Evolutionary conservation across 257 asterid genomes (phyloP), one percentile per base, ranked within the genome.

Genomic region (Nyctanthes arbortristis): DNA sequence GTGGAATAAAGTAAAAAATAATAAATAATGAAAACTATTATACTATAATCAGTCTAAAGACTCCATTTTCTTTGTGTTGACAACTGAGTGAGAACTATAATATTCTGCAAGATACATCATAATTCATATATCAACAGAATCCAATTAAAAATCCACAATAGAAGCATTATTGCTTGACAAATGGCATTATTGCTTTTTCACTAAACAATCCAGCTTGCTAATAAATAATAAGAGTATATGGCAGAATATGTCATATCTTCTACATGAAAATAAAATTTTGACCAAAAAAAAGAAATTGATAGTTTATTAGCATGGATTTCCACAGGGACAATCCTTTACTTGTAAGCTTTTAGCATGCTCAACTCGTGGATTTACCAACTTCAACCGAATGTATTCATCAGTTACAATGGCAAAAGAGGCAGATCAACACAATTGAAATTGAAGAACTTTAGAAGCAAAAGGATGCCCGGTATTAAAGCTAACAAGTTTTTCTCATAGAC

Each of bases 91-190:
- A 34, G 29, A 5, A 20, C 20, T 14, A 14, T 11, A 56, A 49
- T 61, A 28, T 65, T 64, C 28, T 63, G 32, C 49, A 18, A 62
- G 25, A 49, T n/a, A 49, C 29, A 49, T 4, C n/a, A n/a, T n/a
- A n/a, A n/a, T n/a, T n/a, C n/a, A n/a, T 8, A 39, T 39, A 3
- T 49, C 29, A 49, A 49, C 9, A 32, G 24, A 65, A 65, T 55
- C 14, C 34, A 3, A 14, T 71, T 6, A 20, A 4, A 25, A 57
- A 68, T 16, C 22, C 55, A 66, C 29, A 35, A 35, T 52, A 34
- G 16, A 14, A 20, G 32, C 31, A 18, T 59, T 28, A 4, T 33
- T 72, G 31, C 34, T 66, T 40, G 33, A 33, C 33, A 32, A 65
- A 61, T 58, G 14, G 40, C 47, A 45, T 55, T 11, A 61, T 40